Evolutionary conservation across 805 yeast genomes (phyloP).

Genomic region (Yarrowia sp.): DNA sequence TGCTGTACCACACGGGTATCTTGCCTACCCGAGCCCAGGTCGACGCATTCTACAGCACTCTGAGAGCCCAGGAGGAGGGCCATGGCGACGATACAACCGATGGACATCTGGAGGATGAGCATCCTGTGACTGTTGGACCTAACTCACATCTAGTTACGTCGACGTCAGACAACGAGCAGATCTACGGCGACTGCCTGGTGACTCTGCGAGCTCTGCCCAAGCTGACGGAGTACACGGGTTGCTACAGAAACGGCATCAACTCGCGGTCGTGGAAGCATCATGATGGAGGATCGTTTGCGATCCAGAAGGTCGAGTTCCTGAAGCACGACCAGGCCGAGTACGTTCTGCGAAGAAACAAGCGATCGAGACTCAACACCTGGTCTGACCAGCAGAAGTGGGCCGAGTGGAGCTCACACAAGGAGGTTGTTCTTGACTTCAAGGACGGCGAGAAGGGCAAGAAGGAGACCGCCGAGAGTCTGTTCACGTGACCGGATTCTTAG

Average conservation of each 20-base stretch:
- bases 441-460: not conserved
- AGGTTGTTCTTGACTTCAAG: constrained; percentile 27
- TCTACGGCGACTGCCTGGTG: constrained; percentile 44
- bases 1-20: constrained; percentile 72
- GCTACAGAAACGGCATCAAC: constrained; percentile 63
- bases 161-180: not conserved
- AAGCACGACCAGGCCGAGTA: constrained; percentile 38
- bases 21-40: constrained; percentile 43
- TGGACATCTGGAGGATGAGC: constrained; percentile 2
- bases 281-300: constrained; percentile 73
- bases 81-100: not conserved
- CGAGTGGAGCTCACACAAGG: constrained; percentile 22
- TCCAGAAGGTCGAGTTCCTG: constrained; percentile 50
- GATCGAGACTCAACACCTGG: constrained; percentile 40
- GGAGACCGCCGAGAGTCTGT: not conserved
- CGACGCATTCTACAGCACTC: constrained; percentile 40
- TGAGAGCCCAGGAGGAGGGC: constrained; percentile 30
- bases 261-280: constrained; percentile 79
- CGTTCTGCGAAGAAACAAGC: constrained; percentile 35
- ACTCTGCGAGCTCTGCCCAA: constrained; percentile 66
- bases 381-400: constrained; percentile 29
- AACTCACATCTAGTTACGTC: constrained; percentile 11
- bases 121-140: constrained; percentile 22
- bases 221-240: constrained; percentile 62
- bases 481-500: not conserved